Evolutionary conservation across 1,284 basidiomycete genomes (phyloP).

Genomic region (Peniophora sp.): DNA sequence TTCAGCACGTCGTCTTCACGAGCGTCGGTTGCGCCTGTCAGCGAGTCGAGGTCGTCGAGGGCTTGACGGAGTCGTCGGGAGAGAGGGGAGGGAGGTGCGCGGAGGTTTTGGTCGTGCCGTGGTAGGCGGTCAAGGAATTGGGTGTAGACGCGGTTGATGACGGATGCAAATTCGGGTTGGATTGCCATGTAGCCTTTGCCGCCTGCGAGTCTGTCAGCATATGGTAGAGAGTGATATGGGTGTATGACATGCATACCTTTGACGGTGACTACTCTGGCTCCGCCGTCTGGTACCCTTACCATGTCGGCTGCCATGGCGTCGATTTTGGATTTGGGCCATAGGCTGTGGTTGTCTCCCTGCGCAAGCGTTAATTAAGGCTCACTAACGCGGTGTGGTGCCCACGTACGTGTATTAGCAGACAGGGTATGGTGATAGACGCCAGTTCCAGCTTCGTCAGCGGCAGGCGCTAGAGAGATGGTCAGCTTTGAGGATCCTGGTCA

Average conservation of each 20-base stretch:
- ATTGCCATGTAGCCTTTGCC: conserved; percentile 42
- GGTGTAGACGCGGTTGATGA: conserved; percentile 56
- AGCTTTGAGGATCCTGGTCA: background rate
- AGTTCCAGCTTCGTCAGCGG: conserved; percentile 39
- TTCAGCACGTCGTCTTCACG: conserved; percentile 25
- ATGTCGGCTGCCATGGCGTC: conserved; percentile 42
- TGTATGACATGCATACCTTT: conserved; percentile 38
- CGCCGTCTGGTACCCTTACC: conserved; percentile 33
- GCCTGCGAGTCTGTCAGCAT: conserved; percentile 32
- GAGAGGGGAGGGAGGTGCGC: conserved; percentile 22
- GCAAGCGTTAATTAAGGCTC: conserved; percentile 2
- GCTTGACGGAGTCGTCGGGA: conserved; percentile 49
- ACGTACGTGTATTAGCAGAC: conserved; percentile 60
- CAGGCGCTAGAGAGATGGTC: conserved; percentile 42
- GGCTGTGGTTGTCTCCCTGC: conserved; percentile 55
- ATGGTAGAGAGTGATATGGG: background rate
- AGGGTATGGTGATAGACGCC: conserved; percentile 48
- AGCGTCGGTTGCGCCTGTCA: conserved; percentile 23
- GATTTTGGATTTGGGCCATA: conserved; percentile 49
- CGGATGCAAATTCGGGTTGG: conserved; percentile 39
- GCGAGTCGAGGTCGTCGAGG: conserved; percentile 35
- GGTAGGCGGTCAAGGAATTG: conserved; percentile 54
- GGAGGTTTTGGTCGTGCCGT: conserved; percentile 37
- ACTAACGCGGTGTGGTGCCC: background rate
- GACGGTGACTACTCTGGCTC: conserved; percentile 39